Evolutionary conservation across 495 filamentous ascomycete species (phyloP), one percentile per base, ranked within the genome.

Genomic region (Aspergillus diversus): DNA sequence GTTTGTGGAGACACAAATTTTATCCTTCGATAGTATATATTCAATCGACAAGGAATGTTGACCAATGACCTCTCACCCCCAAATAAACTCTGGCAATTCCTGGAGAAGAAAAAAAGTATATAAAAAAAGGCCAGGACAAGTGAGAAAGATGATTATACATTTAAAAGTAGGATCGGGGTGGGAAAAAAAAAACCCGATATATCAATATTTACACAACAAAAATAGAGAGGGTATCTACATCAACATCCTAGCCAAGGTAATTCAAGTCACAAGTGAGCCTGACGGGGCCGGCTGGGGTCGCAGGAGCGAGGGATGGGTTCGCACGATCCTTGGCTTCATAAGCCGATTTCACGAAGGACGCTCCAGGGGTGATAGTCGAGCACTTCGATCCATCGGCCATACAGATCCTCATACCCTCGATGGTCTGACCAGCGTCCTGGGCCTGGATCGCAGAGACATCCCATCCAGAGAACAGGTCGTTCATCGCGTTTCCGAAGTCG

Each of bases 381-480:
- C 76, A 76, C 12, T 63, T 69, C 31, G 60, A 49, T 6, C 66
- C 73, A 59, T 69, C 61, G 37, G 69, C 62, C 63, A 67, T 43
- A 60, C 77, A 80, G 33, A 78, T 77, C 12, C 66, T 63, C 75
- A 80, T 77, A 0, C 74, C 75, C 64, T 77, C 69, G 13, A 80
- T 72, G 42, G 69, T 48, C 11, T 71, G 67, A 7, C 63, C 43
- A 0, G 75, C 73, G 55, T 68, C 61, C 62, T 81, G 73, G 8
- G 77, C 75, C 68, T 81, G 77, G 47, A 81, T 81, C n/a, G 76
- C 75, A 27, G 76, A 79, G 8, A 81, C 78, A 71, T 81, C 78
- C 70, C 75, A 81, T 0, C 78, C 78, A 1, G 75, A 77, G 75
- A 75, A 78, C 4, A 70, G 74, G 27, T 64, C 64, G 57, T 80